These are phyloP conservation scores for Fusarium neocosmosporiellum DNA, from an alignment of 2,329 filamentous ascomycete genomes.

Conservation along the genomic window DNA sequence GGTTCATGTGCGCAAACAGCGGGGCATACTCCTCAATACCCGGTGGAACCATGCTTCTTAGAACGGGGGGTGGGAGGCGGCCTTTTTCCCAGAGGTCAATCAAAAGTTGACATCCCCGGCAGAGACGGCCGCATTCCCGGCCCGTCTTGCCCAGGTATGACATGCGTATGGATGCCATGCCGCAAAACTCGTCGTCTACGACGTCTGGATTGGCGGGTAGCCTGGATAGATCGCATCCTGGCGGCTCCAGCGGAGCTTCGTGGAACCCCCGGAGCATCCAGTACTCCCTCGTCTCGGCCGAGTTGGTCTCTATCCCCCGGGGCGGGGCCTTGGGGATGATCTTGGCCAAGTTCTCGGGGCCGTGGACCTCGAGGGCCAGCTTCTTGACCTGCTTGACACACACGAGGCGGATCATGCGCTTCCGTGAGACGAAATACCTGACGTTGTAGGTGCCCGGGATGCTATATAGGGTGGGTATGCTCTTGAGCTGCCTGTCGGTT, in stretches of 20 bases:
- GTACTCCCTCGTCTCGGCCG: neutral
- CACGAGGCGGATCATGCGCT: constrained; percentile 19
- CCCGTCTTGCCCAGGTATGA: constrained; percentile 18
- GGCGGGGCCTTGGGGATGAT: neutral
- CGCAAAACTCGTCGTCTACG: neutral
- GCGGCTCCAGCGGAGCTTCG: constrained; percentile 20
- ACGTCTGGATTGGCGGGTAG: neutral
- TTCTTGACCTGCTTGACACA: constrained; percentile 37
- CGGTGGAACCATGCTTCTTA: neutral
- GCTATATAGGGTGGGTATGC: constrained; percentile 15
- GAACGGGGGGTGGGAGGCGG: neutral
- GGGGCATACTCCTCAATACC: neutral
- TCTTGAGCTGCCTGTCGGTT: constrained; percentile 16
- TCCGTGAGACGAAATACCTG: neutral
- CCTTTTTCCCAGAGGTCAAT: neutral
- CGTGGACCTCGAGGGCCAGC: constrained; percentile 34
- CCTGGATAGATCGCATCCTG: constrained; percentile 22
- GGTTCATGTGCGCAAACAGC: neutral
- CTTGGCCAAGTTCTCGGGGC: neutral
- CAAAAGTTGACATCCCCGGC: constrained; percentile 18
- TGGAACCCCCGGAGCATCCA: constrained; percentile 14
- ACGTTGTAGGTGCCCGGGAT: constrained; percentile 31
- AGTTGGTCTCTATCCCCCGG: neutral
- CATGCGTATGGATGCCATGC: constrained; percentile 29
- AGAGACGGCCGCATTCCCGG: constrained; percentile 22